A percentile compares a stretch with the other conserved stretches of the same genome.
phyloP scores from a whole-genome alignment of 768 basidiomycete species.

The Lentinula detonsa region DNA sequence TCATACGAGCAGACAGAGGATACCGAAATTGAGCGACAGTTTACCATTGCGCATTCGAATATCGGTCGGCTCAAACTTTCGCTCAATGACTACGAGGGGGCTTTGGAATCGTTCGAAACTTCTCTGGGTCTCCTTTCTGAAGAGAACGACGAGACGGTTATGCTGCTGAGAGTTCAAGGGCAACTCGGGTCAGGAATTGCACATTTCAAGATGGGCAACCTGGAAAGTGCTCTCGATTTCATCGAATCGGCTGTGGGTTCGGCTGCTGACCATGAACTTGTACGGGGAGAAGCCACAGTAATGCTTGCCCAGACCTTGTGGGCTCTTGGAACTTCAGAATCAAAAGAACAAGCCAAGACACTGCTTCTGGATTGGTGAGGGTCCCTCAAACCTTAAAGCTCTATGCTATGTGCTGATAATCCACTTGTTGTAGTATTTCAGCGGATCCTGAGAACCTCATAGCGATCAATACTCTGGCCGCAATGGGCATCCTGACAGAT shows the following conservation, averaged over 20 bases:
- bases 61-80: slow-evolving; percentile 74
- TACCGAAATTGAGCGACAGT: slow-evolving; percentile 67
- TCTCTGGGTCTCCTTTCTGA: slow-evolving; percentile 64
- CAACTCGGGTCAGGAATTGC: slow-evolving; percentile 71
- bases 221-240: slow-evolving; percentile 53
- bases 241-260: slow-evolving; percentile 66
- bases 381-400: background rate
- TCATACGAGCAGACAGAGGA: slow-evolving; percentile 88
- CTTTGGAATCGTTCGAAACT: slow-evolving; percentile 66
- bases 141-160: slow-evolving; percentile 28
- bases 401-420: background rate
- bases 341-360: slow-evolving; percentile 68
- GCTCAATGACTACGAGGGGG: slow-evolving; percentile 47
- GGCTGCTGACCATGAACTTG: slow-evolving; percentile 36
- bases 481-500: slow-evolving; percentile 80
- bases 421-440: slow-evolving; percentile 49
- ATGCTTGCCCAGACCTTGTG: slow-evolving; percentile 84
- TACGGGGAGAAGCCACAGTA: slow-evolving; percentile 68
- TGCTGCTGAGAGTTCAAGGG: slow-evolving; percentile 51
- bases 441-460: slow-evolving; percentile 71
- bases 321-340: slow-evolving; percentile 73
- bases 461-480: slow-evolving; percentile 79
- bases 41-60: slow-evolving; percentile 75
- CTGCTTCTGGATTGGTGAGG: slow-evolving; percentile 79
- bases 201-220: slow-evolving; percentile 55